Conservation (phyloP, 495 filamentous ascomycete genomes). For the Aspergillus mulundensis region DNA sequence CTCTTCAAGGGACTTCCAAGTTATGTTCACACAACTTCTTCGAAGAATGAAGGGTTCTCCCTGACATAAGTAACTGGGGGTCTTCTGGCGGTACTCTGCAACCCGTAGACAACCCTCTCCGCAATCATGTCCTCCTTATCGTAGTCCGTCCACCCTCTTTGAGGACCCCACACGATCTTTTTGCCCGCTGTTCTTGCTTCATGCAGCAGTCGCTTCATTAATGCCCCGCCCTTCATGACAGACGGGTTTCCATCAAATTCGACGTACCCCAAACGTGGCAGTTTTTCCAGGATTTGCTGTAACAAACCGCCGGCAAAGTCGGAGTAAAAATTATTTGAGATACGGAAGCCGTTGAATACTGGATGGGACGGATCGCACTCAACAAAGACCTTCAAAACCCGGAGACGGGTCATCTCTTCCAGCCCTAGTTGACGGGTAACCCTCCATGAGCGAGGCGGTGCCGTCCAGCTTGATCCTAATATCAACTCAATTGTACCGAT, state of each 20-base stretch:
- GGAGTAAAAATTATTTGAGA: constrained; percentile 68
- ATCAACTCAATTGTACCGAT: constrained; percentile 71
- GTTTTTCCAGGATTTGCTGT: constrained; percentile 50
- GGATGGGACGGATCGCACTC: constrained; percentile 73
- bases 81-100: neutral
- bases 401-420: constrained; percentile 55
- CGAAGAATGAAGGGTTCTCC: neutral
- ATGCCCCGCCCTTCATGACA: constrained; percentile 62
- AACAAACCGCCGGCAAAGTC: constrained; percentile 61
- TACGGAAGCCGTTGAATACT: constrained; percentile 68
- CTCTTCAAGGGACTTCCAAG: neutral
- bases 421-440: constrained; percentile 64
- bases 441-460: constrained; percentile 69
- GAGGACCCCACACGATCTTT: constrained; percentile 63
- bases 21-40: neutral
- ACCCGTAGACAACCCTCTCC: constrained; percentile 12
- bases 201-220: constrained; percentile 65
- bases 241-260: constrained; percentile 73
- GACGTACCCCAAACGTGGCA: constrained; percentile 58
- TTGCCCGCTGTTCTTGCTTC: constrained; percentile 48
- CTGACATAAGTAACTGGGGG: neutral
- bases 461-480: constrained; percentile 75
- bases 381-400: constrained; percentile 68
- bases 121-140: constrained; percentile 25
- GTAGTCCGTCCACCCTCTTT: constrained; percentile 58